Conservation (phyloP, 2,329 filamentous ascomycete genomes). For the Aspergillus niger region DNA sequence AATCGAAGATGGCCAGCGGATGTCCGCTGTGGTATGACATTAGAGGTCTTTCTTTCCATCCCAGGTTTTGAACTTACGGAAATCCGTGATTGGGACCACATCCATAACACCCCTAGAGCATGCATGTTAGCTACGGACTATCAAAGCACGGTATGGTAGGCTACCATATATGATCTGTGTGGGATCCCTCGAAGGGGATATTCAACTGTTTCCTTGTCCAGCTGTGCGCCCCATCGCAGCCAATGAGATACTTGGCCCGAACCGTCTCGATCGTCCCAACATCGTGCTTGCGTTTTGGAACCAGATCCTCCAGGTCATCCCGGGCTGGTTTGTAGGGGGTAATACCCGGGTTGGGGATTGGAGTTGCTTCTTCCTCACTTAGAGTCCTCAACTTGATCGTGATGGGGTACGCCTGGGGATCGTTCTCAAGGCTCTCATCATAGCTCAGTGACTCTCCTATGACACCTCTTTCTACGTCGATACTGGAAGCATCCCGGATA, state of each 20-base stretch:
- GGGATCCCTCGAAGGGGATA: conserved; percentile 57
- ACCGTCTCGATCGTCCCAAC: conserved; percentile 42
- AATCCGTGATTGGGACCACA: conserved; percentile 57
- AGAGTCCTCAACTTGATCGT: conserved; percentile 61
- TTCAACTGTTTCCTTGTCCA: conserved; percentile 63
- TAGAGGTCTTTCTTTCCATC: background rate
- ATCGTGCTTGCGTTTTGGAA: conserved; percentile 22
- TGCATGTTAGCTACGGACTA: background rate
- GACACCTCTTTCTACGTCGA: conserved; percentile 61
- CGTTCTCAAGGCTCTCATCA: conserved; percentile 53
- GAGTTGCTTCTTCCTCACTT: conserved; percentile 58
- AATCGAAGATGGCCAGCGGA: conserved; percentile 53
- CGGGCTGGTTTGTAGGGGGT: conserved; percentile 64
- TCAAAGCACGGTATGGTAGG: background rate
- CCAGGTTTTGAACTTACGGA: conserved; percentile 36
- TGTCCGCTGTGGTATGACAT: conserved; percentile 44
- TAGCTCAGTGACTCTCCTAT: conserved; percentile 59
- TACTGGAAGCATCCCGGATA: conserved; percentile 56
- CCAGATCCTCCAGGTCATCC: conserved; percentile 60
- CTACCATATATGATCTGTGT: conserved; percentile 41
- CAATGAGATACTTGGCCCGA: conserved; percentile 63
- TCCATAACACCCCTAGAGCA: conserved; percentile 45
- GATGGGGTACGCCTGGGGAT: conserved; percentile 59
- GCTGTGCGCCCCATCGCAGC: conserved; percentile 66
- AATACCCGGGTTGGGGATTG: conserved; percentile 29